A percentile compares a stretch with the other conserved stretches of the same genome.
Conservation (phyloP, 768 basidiomycete genomes). For the Coprinopsis sp. region DNA sequence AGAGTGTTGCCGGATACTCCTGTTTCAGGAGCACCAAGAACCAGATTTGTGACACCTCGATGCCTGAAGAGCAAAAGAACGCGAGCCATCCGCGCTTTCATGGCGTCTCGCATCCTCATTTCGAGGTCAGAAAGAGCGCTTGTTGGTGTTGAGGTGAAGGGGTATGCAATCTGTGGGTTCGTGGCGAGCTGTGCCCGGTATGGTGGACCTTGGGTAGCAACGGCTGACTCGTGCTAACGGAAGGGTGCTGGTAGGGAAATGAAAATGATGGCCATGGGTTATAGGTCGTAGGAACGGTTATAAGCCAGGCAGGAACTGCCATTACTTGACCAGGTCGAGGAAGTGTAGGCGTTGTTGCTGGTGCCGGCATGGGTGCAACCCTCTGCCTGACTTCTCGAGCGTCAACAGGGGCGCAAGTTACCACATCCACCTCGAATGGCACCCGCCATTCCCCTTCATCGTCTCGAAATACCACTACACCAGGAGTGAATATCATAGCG, state of each 20-base stretch:
- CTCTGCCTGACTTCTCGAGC: conserved; percentile 36
- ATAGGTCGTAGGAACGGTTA: too few relatives aligned
- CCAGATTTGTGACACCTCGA: conserved; percentile 50
- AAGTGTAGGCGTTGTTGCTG: background rate
- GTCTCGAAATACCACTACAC: conserved; percentile 54
- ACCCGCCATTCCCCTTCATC: conserved; percentile 52
- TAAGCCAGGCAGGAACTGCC: too few relatives aligned
- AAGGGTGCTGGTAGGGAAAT: too few relatives aligned
- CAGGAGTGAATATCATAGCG: conserved; percentile 69
- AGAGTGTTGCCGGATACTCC: conserved; percentile 67
- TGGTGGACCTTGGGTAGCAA: too few relatives aligned
- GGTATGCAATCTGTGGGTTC: too few relatives aligned
- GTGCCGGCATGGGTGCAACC: background rate
- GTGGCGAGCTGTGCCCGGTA: too few relatives aligned
- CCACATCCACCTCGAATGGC: conserved; percentile 57
- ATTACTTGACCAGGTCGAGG: conserved; percentile 17
- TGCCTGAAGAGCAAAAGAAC: conserved; percentile 61
- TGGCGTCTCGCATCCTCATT: conserved; percentile 30
- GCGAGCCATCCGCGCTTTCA: conserved; percentile 69
- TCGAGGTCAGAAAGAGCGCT: conserved; percentile 19
- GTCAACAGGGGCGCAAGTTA: conserved; percentile 73
- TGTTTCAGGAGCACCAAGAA: conserved; percentile 74
- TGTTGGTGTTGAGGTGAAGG: conserved; percentile 2
- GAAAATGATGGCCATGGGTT: too few relatives aligned
- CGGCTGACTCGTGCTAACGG: too few relatives aligned